phyloP scores from a whole-genome alignment of 2,329 filamentous ascomycete genomes.

The Tothia fuscella region DNA sequence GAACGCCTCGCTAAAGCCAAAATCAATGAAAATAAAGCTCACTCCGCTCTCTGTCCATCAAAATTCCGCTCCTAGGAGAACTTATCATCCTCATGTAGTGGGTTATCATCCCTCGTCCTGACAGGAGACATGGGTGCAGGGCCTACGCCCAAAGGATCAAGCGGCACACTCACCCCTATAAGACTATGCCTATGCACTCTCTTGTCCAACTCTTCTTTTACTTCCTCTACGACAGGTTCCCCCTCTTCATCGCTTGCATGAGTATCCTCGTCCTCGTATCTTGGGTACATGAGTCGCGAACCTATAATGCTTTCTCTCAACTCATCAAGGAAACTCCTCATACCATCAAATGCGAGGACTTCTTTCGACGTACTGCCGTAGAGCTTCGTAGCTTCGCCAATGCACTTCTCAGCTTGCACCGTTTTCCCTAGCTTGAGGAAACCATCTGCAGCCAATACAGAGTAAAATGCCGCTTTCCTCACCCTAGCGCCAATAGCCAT shows the following conservation, averaged over 20 bases:
- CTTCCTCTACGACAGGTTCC: conserved; percentile 15
- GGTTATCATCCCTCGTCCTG: background rate
- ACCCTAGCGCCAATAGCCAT: conserved; percentile 48
- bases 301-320: conserved; percentile 50
- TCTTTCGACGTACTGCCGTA: conserved; percentile 30
- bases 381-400: conserved; percentile 53
- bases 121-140: conserved; percentile 9
- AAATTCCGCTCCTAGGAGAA: no score
- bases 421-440: conserved; percentile 72
- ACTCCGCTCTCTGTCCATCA: no score
- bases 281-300: conserved; percentile 22
- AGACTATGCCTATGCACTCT: conserved; percentile 32
- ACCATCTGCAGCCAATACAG: conserved; percentile 65
- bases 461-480: conserved; percentile 83
- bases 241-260: conserved; percentile 25
- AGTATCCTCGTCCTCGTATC: conserved; percentile 22
- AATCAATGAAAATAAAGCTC: no score
- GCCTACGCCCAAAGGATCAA: conserved; percentile 4
- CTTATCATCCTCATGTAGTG: background rate
- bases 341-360: conserved; percentile 36
- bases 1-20: no score
- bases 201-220: conserved; percentile 23
- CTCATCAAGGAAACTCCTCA: conserved; percentile 53
- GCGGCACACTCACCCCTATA: conserved; percentile 18
- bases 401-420: conserved; percentile 64